Base-by-base conservation (phyloP, 2,329 filamentous ascomycete genomes). In the Myrmaecium sp. region DNA sequence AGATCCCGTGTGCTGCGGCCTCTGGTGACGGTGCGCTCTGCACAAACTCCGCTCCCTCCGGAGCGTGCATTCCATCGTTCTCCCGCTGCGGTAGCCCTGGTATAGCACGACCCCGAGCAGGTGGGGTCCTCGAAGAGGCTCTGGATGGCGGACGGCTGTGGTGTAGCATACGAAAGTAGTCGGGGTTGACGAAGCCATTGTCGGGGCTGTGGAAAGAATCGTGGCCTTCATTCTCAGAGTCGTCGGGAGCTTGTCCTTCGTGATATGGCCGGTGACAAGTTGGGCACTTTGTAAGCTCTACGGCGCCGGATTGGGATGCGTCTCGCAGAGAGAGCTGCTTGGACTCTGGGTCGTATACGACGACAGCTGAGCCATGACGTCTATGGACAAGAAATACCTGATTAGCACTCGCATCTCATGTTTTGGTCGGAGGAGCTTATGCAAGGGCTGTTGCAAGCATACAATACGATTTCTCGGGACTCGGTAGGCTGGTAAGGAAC, bases 151-250 rank as follows among this genome's bases (percentile, higher is more conserved):
- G 62, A 27, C 58, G 54, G 37, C 64, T 72, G 26, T 64, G 55
- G 23, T 69, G 77, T 21, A 98, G 72, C 77, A 95, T 84, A 42
- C 81, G 81, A 53, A 98, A 98, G 59, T 98, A 98, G 27, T 83
- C 72, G 3, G 84, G 84, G 42, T 84, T 76, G 39, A 94, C 78
- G 46, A 84, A 95, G 30, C 74, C 67, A 25, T 76, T 65, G 19
- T 58, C 51, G 28, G 49, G 41, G 43, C 49, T 35, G 39, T 46
- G 37, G 33, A 36, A 35, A 24, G 36, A 35, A 37, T 48, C 28
- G 34, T 51, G 41, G 26, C 14, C 21, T 20, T 47, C 46, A 25
- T 47, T 42, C n/a, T 40, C 41, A 10, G 44, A 40, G 21, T 32
- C 36, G 12, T 47, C 45, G 25, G 52, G 43, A 13, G 43, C 36